A percentile compares a stretch with the other conserved stretches of the same genome.
These are phyloP conservation scores for Solanum rostratum DNA, from an alignment of 257 asterid species.

Conservation along the genomic window DNA sequence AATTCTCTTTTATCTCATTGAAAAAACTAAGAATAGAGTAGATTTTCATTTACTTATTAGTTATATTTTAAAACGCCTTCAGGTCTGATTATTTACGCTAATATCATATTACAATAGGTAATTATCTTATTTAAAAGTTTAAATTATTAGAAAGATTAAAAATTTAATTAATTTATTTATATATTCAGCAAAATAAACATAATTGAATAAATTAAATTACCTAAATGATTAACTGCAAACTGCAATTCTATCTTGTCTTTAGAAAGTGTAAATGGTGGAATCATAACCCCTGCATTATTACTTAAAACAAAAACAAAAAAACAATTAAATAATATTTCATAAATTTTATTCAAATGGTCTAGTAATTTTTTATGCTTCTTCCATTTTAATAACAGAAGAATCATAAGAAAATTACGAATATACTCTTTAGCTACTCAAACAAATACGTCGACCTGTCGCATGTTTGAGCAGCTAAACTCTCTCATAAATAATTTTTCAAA, in stretches of 20 bases:
- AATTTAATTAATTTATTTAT: not conserved
- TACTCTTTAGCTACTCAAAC: too few relatives aligned
- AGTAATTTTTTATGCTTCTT: too few relatives aligned
- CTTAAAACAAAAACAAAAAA: conserved; percentile 13
- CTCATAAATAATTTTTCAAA: too few relatives aligned
- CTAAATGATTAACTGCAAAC: conserved; percentile 67
- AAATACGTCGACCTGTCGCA: too few relatives aligned
- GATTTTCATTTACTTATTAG: not conserved
- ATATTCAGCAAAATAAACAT: not conserved
- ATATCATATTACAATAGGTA: not conserved
- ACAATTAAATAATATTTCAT: not conserved
- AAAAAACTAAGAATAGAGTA: not conserved
- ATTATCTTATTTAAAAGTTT: not conserved
- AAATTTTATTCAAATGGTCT: not conserved
- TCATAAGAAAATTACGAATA: too few relatives aligned
- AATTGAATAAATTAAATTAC: conserved; percentile 10
- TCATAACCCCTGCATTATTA: conserved; percentile 76
- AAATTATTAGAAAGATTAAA: not conserved
- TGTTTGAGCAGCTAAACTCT: too few relatives aligned
- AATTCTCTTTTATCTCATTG: not conserved
- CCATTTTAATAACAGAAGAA: too few relatives aligned
- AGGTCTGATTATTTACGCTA: not conserved
- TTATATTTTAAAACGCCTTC: not conserved
- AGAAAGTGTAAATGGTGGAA: conserved; percentile 45
- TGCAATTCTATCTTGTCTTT: conserved; percentile 62